These are phyloP conservation scores for Amaranthus hypochondriacus DNA, from an alignment of 148 eudicot genomes.

Conservation along the genomic window DNA sequence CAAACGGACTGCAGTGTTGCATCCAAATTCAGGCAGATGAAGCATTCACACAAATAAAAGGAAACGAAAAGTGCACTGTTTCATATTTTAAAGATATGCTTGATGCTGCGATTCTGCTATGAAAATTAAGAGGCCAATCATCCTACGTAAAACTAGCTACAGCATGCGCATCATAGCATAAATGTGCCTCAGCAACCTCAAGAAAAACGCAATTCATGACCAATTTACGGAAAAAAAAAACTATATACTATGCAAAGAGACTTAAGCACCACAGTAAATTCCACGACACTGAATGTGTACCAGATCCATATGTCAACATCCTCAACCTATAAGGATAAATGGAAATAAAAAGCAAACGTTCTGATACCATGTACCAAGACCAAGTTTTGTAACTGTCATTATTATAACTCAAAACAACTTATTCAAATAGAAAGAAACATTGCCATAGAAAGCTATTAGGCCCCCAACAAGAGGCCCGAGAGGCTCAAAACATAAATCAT, in stretches of 20 bases:
- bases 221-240: constrained; percentile 5
- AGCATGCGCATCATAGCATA: not conserved
- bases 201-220: not conserved
- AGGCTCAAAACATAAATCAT: constrained; percentile 9
- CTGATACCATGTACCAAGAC: constrained; percentile 4
- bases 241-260: not conserved
- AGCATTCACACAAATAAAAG: not conserved
- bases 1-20: not conserved
- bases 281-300: not conserved
- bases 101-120: not conserved
- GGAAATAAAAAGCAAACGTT: not conserved
- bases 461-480: constrained; percentile 6
- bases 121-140: not conserved
- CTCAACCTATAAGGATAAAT: constrained; percentile 14
- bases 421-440: not conserved
- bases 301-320: constrained; percentile 13
- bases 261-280: not conserved
- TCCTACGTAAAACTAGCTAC: constrained; percentile 1
- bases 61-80: not conserved
- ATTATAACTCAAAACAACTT: constrained; percentile 6
- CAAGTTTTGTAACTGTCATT: constrained; percentile 3
- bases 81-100: not conserved
- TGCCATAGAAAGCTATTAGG: not conserved
- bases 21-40: not conserved
- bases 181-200: constrained; percentile 1